Evolutionary conservation across 2,329 filamentous ascomycete species (phyloP).

Genomic region (Didymella lethalis): DNA sequence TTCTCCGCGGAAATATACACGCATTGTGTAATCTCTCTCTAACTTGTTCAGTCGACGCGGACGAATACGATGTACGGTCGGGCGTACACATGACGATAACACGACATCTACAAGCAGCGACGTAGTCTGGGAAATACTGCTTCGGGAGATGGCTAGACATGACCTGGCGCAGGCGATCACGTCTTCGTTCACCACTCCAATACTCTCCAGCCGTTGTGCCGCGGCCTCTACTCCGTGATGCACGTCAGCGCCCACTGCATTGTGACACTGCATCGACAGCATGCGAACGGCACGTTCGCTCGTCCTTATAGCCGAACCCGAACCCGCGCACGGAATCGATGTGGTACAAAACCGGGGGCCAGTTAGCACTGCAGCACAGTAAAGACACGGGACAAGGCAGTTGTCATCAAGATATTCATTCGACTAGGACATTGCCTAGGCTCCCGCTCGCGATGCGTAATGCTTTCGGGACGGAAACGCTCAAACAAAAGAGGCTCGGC

Average conservation of each 20-base stretch:
- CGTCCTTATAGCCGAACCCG: slow-evolving; percentile 10
- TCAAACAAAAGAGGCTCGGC: slow-evolving; percentile 3
- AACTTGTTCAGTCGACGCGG: not conserved
- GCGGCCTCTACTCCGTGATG: slow-evolving; percentile 8
- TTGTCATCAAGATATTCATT: slow-evolving; percentile 8
- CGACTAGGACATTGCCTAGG: slow-evolving; percentile 8
- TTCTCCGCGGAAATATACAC: not conserved
- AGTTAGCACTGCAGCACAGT: slow-evolving; percentile 9
- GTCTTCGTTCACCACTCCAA: not conserved
- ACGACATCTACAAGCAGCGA: not conserved
- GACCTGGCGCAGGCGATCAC: not conserved
- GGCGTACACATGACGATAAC: not conserved
- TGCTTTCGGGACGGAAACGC: slow-evolving; percentile 2
- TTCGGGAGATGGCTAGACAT: not conserved
- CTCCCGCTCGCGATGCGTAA: slow-evolving; percentile 5
- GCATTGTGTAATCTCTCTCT: too few relatives aligned
- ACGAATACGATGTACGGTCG: not conserved
- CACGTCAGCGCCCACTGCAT: slow-evolving; percentile 15
- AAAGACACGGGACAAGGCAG: slow-evolving; percentile 3
- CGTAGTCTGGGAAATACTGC: not conserved
- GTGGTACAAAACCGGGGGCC: not conserved
- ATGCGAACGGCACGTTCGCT: slow-evolving; percentile 22
- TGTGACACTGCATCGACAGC: slow-evolving; percentile 21
- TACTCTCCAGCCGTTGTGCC: not conserved
- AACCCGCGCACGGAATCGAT: not conserved